Base-by-base conservation (phyloP, 768 basidiomycete genomes). In the Omphalotus guepiniiformis region DNA sequence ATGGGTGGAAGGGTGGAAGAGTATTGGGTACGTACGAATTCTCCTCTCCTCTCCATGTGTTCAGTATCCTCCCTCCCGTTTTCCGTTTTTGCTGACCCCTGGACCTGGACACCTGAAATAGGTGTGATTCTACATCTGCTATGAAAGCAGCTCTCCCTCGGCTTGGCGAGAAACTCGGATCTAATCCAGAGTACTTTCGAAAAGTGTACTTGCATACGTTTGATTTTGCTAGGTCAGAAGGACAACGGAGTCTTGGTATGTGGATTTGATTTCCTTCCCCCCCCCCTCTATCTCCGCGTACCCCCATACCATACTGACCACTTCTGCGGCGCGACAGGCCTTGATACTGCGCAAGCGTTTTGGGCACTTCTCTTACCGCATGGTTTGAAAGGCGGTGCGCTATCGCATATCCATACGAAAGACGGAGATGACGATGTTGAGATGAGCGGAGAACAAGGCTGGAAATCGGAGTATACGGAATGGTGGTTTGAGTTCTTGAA, bases 1-100 rank as follows among this genome's bases (percentile, higher is more conserved):
- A 0, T 94, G 89, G 89, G 56, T 79, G 28, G 85, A 88, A 0
- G 91, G 90, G 1, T 92, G 91, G 90, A 86, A 82, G 63, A 61
- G 56, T 12, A 65, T 87, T 28, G 78, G 84, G 87, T 88, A 56
- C 49, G 83, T 66, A 8, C 15, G 3, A 12, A 6, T 7, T 21
- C n/a, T 21, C n/a, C 12, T 43, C 29, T 16, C n/a, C n/a, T n/a
- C 40, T 26, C 42, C 36, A 54, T 19, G 51, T 12, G 27, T 16
- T 21, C 22, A 34, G 30, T 9, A 34, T 28, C 21, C 6, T 27
- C 18, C 46, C 45, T 15, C 32, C 23, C 15, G 13, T 8, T n/a
- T 43, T 46, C 45, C 12, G 40, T 25, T 41, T 26, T 8, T 47
- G 25, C 11, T 6, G n/a, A 44, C 35, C 47, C 43, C 26, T 21